These are phyloP conservation scores for Ceratocystis albifundus DNA, from an alignment of 2,329 filamentous ascomycete species.

Conservation along the genomic window DNA sequence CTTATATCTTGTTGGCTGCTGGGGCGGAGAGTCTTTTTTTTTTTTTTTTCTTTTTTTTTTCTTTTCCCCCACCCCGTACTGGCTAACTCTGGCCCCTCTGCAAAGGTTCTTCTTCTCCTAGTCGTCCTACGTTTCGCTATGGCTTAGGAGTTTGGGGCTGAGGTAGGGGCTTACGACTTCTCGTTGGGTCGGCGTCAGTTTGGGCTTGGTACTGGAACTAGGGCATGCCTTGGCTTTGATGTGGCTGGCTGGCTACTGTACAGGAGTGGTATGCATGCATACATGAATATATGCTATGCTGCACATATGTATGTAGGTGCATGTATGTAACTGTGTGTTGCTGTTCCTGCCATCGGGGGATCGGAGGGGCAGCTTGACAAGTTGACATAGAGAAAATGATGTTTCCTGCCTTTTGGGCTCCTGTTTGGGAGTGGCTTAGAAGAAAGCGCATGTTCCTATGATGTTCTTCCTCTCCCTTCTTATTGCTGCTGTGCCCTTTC, in stretches of 20 bases:
- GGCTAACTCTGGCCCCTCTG: background rate
- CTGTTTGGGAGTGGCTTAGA: background rate
- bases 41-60: background rate
- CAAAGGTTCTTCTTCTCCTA: too few species aligned
- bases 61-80: background rate
- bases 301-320: background rate
- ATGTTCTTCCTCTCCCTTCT: too few species aligned
- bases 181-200: too few species aligned
- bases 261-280: background rate
- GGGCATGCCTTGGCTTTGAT: background rate
- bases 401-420: constrained; percentile 1
- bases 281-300: background rate
- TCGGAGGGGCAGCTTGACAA: background rate
- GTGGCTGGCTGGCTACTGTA: background rate
- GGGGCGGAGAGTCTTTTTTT: too few species aligned
- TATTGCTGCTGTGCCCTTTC: too few species aligned
- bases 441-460: too few species aligned
- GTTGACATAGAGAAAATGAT: constrained; percentile 2
- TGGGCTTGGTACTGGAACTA: too few species aligned
- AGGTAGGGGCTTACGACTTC: background rate
- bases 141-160: background rate
- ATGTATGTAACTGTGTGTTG: background rate
- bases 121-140: background rate
- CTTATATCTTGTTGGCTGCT: background rate
- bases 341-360: constrained; percentile 2